A percentile compares a stretch with the other conserved stretches of the same genome.
These are phyloP conservation scores for Acer campestre DNA, from an alignment of 345 rosid species.

Conservation along the genomic window DNA sequence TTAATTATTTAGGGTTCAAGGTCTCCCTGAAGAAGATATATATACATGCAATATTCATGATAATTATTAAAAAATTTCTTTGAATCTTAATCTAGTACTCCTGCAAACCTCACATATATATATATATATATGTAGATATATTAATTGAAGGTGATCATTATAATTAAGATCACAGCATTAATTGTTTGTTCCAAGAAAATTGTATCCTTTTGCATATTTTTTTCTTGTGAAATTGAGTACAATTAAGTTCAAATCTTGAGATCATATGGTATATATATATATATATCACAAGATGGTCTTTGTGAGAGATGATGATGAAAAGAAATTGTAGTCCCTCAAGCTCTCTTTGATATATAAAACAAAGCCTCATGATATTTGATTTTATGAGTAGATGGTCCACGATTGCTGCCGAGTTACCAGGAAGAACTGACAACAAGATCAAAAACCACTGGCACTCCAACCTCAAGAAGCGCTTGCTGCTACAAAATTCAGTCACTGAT, in stretches of 20 bases:
- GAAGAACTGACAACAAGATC: not conserved
- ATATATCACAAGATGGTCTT: not conserved
- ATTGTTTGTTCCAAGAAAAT: too few relatives aligned
- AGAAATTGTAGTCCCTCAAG: not conserved
- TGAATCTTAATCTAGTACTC: too few relatives aligned
- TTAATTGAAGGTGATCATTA: too few relatives aligned
- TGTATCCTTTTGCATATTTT: too few relatives aligned
- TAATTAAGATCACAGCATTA: too few relatives aligned
- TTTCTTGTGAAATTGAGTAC: too few relatives aligned
- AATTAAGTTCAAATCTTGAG: too few relatives aligned
- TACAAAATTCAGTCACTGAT: not conserved
- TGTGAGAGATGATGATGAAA: not conserved
- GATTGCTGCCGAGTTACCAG: not conserved
- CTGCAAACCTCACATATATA: too few relatives aligned
- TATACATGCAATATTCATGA: not conserved
- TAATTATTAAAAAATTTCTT: too few relatives aligned
- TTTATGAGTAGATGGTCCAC: slow-evolving; percentile 19
- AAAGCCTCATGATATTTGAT: not conserved
- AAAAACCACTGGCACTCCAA: not conserved
- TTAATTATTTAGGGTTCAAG: not conserved
- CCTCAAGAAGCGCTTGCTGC: slow-evolving; percentile 28
- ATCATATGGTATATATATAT: too few relatives aligned
- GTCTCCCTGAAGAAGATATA: not conserved
- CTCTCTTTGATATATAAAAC: not conserved
- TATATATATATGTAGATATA: too few relatives aligned